phyloP scores from a whole-genome alignment of 2,329 filamentous ascomycete species.

The Ophiostoma ips region DNA sequence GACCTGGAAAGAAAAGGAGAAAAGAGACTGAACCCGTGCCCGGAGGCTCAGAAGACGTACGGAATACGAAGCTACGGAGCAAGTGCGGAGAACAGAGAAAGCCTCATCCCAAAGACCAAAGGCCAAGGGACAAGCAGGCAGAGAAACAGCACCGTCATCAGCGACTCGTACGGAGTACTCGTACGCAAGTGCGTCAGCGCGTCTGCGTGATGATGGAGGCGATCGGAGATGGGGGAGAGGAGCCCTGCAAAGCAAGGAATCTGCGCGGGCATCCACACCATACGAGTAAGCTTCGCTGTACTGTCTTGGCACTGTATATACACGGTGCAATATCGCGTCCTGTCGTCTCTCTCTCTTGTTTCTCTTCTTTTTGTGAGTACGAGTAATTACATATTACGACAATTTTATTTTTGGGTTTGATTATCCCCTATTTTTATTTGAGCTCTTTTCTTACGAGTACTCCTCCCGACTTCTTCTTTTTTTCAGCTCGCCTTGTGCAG shows the following conservation, averaged over 20 bases:
- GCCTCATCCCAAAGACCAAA: too few species aligned
- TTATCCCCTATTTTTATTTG: too few species aligned
- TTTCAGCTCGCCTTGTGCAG: conserved; percentile 10
- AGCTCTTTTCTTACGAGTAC: too few species aligned
- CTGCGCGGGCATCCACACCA: background rate
- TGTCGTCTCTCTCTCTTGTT: background rate
- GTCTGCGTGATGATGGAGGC: too few species aligned
- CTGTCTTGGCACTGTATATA: background rate
- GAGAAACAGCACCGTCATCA: too few species aligned
- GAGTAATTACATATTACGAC: too few species aligned
- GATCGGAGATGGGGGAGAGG: background rate
- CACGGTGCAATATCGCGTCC: background rate
- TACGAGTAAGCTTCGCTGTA: background rate
- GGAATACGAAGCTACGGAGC: background rate
- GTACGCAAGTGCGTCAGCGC: too few species aligned
- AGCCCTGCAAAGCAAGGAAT: background rate
- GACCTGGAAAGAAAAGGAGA: background rate
- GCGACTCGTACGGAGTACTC: too few species aligned
- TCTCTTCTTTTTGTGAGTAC: background rate
- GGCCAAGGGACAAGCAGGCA: too few species aligned
- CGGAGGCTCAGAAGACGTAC: background rate
- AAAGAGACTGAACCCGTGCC: too few species aligned
- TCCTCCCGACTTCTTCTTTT: background rate
- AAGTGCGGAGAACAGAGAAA: conserved; percentile 1
- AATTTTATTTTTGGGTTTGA: background rate